Conservation (phyloP, 2,329 filamentous ascomycete species). For the Colletotrichum lupini region DNA sequence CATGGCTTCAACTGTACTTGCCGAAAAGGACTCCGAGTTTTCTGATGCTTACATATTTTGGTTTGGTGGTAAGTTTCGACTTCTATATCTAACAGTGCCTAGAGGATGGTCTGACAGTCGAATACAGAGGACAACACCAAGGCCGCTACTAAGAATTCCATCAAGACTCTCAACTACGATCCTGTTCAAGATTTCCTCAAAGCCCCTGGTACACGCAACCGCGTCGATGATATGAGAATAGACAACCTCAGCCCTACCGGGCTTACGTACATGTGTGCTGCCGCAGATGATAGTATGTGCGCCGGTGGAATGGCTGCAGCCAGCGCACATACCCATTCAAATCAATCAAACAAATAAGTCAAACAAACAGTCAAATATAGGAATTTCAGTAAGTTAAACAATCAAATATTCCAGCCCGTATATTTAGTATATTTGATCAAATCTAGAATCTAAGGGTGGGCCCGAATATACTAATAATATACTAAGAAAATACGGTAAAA, state of each 20-base stretch:
- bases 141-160: background rate
- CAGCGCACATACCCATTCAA: no score
- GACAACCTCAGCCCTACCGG: slow-evolving; percentile 16
- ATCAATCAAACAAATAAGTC: no score
- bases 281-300: background rate
- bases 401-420: no score
- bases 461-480: no score
- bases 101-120: background rate
- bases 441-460: no score
- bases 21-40: background rate
- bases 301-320: background rate
- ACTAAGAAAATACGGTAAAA: no score
- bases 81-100: background rate
- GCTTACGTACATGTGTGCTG: slow-evolving; percentile 13
- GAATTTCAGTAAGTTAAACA: no score
- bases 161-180: slow-evolving; percentile 7
- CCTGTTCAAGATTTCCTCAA: background rate
- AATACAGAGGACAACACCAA: background rate
- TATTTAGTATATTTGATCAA: no score
- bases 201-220: background rate
- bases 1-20: background rate
- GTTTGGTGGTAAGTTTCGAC: background rate
- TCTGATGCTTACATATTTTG: slow-evolving; percentile 2
- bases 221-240: background rate
- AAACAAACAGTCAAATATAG: no score